Conservation (phyloP, 768 basidiomycete species). For the Suillus weaverae region DNA sequence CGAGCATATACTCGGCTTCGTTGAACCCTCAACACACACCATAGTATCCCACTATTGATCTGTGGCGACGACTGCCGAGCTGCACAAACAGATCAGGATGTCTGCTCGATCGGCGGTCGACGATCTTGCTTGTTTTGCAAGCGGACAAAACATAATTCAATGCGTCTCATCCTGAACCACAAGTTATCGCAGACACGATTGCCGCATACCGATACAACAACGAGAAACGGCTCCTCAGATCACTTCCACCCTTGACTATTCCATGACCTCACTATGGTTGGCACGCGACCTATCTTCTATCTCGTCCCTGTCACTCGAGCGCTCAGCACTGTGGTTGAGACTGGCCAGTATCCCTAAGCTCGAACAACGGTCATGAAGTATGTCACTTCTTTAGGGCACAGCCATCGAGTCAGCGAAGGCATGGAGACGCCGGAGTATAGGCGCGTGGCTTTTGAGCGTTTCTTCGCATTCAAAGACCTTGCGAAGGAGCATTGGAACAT, state of each 20-base stretch:
- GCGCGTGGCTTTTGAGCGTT: not conserved
- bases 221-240: constrained; percentile 11
- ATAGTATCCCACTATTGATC: constrained; percentile 30
- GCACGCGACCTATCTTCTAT: constrained; percentile 30
- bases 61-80: constrained; percentile 24
- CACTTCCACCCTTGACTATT: constrained; percentile 22
- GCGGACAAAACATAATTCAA: constrained; percentile 12
- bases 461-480: not conserved
- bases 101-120: constrained; percentile 15
- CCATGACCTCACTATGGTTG: constrained; percentile 28
- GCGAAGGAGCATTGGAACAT: not conserved
- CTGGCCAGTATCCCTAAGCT: not conserved
- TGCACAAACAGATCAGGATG: constrained; percentile 28
- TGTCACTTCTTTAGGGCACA: not conserved
- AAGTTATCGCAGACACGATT: constrained; percentile 33
- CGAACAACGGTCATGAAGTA: not conserved
- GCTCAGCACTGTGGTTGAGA: constrained; percentile 11
- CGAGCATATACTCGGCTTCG: constrained; percentile 23
- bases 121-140: constrained; percentile 5
- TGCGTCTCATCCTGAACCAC: constrained; percentile 23
- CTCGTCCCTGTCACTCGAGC: constrained; percentile 32
- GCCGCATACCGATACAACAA: constrained; percentile 32
- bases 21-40: constrained; percentile 19
- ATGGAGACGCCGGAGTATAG: not conserved
- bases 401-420: not conserved